Evolutionary conservation across 345 rosid species (phyloP).

Genomic region (Hibiscus mutabilis): DNA sequence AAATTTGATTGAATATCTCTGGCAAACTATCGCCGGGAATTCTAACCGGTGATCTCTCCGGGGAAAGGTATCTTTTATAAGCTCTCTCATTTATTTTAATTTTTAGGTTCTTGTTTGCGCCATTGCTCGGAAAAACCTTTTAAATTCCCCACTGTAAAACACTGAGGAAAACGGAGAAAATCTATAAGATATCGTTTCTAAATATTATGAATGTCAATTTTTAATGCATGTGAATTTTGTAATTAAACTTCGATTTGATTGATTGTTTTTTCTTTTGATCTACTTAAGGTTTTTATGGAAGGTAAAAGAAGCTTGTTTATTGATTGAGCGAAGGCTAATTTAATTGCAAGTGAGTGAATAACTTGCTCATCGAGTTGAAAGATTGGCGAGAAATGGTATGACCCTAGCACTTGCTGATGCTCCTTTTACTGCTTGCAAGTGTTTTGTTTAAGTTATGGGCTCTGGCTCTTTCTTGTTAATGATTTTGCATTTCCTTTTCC

Average conservation of each 20-base stretch:
- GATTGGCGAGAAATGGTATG: conserved; percentile 7
- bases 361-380: not conserved
- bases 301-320: not conserved
- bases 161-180: too few species aligned
- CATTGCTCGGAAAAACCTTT: conserved; percentile 1
- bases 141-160: too few species aligned
- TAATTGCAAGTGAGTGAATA: not conserved
- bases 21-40: conserved; percentile 5
- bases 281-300: not conserved
- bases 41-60: not conserved
- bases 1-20: not conserved
- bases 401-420: not conserved
- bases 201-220: too few species aligned
- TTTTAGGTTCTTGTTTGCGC: not conserved
- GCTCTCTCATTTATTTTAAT: not conserved
- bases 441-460: not conserved
- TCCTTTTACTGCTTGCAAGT: not conserved
- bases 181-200: too few species aligned
- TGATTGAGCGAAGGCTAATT: not conserved
- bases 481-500: not conserved
- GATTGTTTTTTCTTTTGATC: not conserved
- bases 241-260: not conserved
- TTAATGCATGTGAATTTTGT: not conserved
- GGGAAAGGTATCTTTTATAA: not conserved
- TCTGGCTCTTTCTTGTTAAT: not conserved